These are phyloP conservation scores for Aspergillus amoenus DNA, from an alignment of 2,329 filamentous ascomycete genomes.

Conservation along the genomic window DNA sequence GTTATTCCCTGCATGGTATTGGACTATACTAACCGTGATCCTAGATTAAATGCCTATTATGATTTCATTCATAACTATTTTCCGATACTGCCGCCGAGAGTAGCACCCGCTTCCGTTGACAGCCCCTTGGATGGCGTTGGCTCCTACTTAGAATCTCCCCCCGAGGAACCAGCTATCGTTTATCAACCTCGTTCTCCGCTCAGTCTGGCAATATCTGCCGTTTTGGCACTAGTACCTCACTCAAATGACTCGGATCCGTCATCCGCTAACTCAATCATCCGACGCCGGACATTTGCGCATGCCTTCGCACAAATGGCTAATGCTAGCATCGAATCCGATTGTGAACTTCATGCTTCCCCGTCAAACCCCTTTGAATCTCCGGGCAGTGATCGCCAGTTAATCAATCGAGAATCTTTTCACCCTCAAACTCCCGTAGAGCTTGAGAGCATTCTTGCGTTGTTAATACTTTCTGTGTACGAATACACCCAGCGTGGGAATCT, in stretches of 20 bases:
- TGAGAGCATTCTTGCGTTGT: slow-evolving; percentile 41
- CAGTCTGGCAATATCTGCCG: slow-evolving; percentile 44
- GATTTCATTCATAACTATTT: slow-evolving; percentile 48
- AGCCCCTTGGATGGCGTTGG: slow-evolving; percentile 33
- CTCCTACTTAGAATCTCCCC: slow-evolving; percentile 30
- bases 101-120: slow-evolving; percentile 29
- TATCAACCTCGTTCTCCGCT: slow-evolving; percentile 44
- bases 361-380: slow-evolving; percentile 43
- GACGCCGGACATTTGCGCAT: slow-evolving; percentile 42
- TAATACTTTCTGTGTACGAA: slow-evolving; percentile 47
- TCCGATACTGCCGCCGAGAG: slow-evolving; percentile 44
- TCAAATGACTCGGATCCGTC: slow-evolving; percentile 39
- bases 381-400: slow-evolving; percentile 28
- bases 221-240: slow-evolving; percentile 45
- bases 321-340: slow-evolving; percentile 42
- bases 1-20: slow-evolving; percentile 14
- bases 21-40: slow-evolving; percentile 14
- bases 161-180: slow-evolving; percentile 30
- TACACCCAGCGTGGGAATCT: slow-evolving; percentile 48
- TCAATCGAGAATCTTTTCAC: slow-evolving; percentile 39
- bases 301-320: slow-evolving; percentile 40
- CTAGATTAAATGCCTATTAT: slow-evolving; percentile 47
- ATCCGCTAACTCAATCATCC: slow-evolving; percentile 33
- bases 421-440: slow-evolving; percentile 41
- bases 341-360: slow-evolving; percentile 41